Evolutionary conservation across 2,329 filamentous ascomycete species (phyloP).

Genomic region (Claviceps sorghi): DNA sequence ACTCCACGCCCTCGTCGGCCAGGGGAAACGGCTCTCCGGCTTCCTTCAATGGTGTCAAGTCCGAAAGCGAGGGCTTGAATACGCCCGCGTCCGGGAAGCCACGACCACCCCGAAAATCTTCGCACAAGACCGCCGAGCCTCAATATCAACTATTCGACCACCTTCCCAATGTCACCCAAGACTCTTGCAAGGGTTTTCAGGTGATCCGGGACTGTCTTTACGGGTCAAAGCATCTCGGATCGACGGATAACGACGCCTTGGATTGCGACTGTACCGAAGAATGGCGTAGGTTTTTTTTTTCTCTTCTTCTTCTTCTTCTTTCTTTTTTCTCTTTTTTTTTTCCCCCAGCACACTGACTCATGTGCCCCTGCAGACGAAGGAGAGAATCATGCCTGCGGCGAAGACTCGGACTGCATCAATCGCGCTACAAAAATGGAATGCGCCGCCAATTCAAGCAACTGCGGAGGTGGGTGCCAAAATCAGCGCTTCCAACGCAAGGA

Average conservation of each 20-base stretch:
- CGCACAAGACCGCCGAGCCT: constrained; percentile 48
- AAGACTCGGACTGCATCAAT: constrained; percentile 97
- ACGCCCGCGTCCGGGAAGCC: constrained; percentile 38
- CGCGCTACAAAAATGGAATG: constrained; percentile 97
- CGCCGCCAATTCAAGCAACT: constrained; percentile 61
- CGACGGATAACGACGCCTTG: constrained; percentile 75
- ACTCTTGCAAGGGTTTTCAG: constrained; percentile 64
- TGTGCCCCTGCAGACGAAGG: constrained; percentile 32
- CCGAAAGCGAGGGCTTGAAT: constrained; percentile 25
- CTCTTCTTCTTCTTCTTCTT: neutral
- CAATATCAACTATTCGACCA: constrained; percentile 56
- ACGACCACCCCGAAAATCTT: constrained; percentile 59
- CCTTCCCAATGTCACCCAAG: constrained; percentile 61
- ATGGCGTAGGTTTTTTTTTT: constrained; percentile 57
- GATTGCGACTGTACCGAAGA: constrained; percentile 93
- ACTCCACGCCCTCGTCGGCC: constrained; percentile 23
- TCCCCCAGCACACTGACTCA: neutral
- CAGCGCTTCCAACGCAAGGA: constrained; percentile 84
- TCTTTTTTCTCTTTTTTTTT: neutral
- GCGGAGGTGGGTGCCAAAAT: constrained; percentile 78
- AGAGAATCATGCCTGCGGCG: constrained; percentile 74
- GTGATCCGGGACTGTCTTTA: constrained; percentile 79
- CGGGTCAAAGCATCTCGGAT: constrained; percentile 78
- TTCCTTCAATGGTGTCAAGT: constrained; percentile 32
- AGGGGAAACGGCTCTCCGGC: constrained; percentile 22